Evolutionary conservation across 1,284 basidiomycete genomes (phyloP), one percentile per base, ranked within the genome.

Genomic region (Retiboletus flavoniger): DNA sequence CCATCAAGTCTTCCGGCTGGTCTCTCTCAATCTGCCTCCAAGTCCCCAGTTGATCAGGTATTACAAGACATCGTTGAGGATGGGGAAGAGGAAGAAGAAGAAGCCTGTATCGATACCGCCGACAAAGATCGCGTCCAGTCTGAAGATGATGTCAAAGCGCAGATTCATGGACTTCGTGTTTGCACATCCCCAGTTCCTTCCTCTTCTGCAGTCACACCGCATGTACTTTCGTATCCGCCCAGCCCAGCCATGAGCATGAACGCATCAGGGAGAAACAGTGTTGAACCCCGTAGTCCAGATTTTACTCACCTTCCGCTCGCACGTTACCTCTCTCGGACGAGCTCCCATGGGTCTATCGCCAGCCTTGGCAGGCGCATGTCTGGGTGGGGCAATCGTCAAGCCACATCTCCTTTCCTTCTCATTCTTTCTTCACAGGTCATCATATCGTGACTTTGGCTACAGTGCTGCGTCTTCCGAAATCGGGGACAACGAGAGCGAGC

Each of bases 81-180:
- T 54, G 72, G 77, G 16, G 78, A 80, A 46, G 78, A 78, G 34
- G 75, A 70, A 34, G 64, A 62, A 38, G 64, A 62, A 40, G 61
- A 57, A 31, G 38, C 38, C 7, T 43, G 17, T 40, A 60, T 61
- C 21, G 63, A 64, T 7, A 31, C 41, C 3, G 35, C 43, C 7
- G 40, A 48, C 7, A 50, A 50, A 32, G 56, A 41, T 31, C 40
- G 31, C 21, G 31, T 46, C 7, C 44, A 57, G 21, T 44, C 55
- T 0, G 59, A 60, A 28, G 55, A 60, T 16, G 60, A 59, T 24
- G 70, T 28, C 19, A 38, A 75, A 8, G 64, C 71, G 3, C 77
- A 79, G 53, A 78, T 87, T 17, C 84, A 86, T 44, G 85, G 85
- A 4, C 66, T 88, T 58, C 76, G 81, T 53, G 80, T 87, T 53